Base-by-base conservation (phyloP, 2,329 filamentous ascomycete species). In the Ceratocystis albifundus region DNA sequence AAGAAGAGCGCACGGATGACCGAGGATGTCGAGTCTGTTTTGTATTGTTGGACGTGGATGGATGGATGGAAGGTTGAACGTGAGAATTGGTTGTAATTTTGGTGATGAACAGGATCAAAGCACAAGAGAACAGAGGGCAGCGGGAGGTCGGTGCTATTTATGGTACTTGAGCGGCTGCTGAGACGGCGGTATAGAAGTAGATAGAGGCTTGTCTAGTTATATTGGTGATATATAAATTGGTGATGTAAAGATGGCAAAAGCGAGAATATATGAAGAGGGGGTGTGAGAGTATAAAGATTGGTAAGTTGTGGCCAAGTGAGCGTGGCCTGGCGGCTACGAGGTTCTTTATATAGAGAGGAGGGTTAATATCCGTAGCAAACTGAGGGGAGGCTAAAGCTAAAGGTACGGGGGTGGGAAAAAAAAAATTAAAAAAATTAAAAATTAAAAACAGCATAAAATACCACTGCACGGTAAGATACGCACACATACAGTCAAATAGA, bases 301-400 rank as follows among this genome's bases (percentile, higher is more conserved):
- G 8, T 41, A 46, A 46, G 12, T n/a, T 50, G 17, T 50, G 17
- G 4, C 8, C 12, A 63, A 15, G 15, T 32, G 41, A 46, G 61
- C 61, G 28, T 46, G 61, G 61, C 61, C 46, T 46, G 61, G 61
- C 44, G 53, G 53, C 28, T 57, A 30, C 53, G 22, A 30, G 61
- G 61, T 30, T 30, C 61, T 63, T 63, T 28, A 46, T 46, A 63
- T 48, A 46, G 25, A 46, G 41, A 48, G 28, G 36, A 41, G 22
- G 20, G 41, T 28, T 12, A 17, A 22, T 28, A 48, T 30, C 22
- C 10, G 46, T 65, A 65, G 30, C 28, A 25, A 61, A 50, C 17
- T 20, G 25, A 63, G 15, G 20, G 36, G 30, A 63, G 36, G 62
- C 25, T 8, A 45, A 57, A 57, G 20, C 22, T 50, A 61, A 41